Evolutionary conservation across 2,329 filamentous ascomycete species (phyloP).

Genomic region (Sclerotinia sclerotiorum): DNA sequence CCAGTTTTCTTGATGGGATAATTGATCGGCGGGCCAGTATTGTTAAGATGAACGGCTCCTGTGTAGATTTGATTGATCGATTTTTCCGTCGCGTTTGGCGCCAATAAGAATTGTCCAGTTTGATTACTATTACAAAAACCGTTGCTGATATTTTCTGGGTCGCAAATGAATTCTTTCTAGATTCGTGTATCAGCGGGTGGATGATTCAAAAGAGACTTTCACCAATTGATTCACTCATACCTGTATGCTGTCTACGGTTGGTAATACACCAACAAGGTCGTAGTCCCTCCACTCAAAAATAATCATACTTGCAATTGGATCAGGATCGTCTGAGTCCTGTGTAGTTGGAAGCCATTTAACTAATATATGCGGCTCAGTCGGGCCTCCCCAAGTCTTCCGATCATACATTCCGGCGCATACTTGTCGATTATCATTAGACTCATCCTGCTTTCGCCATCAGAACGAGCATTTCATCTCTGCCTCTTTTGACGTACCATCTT

Average conservation of each 20-base stretch:
- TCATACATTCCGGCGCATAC: constrained; percentile 93
- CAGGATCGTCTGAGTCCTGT: constrained; percentile 58
- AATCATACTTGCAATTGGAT: constrained; percentile 78
- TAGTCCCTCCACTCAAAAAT: constrained; percentile 95
- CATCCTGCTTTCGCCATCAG: constrained; percentile 55
- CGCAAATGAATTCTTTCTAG: constrained; percentile 72
- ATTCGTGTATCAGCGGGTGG: constrained; percentile 40
- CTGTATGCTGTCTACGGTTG: constrained; percentile 53
- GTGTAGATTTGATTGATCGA: constrained; percentile 74
- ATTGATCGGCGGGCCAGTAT: constrained; percentile 66
- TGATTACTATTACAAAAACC: constrained; percentile 75
- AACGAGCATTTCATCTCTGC: constrained; percentile 7
- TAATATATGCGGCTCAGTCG: constrained; percentile 83
- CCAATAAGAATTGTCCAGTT: constrained; percentile 80
- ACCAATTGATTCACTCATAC: constrained; percentile 47
- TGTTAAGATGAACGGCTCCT: constrained; percentile 77
- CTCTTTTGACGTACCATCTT: constrained; percentile 49
- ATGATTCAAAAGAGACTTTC: neutral
- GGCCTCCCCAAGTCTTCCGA: constrained; percentile 82
- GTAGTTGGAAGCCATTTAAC: constrained; percentile 70
- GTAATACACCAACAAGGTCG: constrained; percentile 69
- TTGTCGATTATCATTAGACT: constrained; percentile 74
- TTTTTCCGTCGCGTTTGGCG: constrained; percentile 69
- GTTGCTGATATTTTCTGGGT: constrained; percentile 64
- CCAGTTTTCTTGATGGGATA: constrained; percentile 88